phyloP scores from a whole-genome alignment of 352 stramenopile genomes.

The Globisporangium orthogonon region DNA sequence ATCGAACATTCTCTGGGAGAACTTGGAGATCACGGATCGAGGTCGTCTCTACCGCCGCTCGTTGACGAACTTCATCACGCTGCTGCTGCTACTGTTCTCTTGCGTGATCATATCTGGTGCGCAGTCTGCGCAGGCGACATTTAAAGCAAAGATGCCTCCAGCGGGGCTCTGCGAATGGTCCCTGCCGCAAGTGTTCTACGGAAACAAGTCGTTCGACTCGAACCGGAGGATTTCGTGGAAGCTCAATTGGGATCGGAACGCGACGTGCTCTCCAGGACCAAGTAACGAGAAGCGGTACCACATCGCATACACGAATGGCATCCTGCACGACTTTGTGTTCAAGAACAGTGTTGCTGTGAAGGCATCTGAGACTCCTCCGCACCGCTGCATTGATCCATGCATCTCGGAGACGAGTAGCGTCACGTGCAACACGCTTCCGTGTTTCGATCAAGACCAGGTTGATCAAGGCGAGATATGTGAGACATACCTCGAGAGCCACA shows the following conservation, averaged over 20 bases:
- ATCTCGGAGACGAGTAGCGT: conserved; percentile 43
- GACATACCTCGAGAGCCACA: conserved; percentile 51
- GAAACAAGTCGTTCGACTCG: conserved; percentile 16
- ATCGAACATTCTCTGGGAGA: conserved; percentile 87
- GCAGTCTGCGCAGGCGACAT: conserved; percentile 59
- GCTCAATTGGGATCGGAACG: conserved; percentile 48
- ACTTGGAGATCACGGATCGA: conserved; percentile 61
- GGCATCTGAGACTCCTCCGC: conserved; percentile 3
- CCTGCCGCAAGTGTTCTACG: conserved; percentile 60
- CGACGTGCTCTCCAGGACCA: conserved; percentile 25
- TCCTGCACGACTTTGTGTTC: conserved; percentile 30
- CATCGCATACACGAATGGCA: conserved; percentile 61
- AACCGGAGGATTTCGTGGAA: conserved; percentile 26
- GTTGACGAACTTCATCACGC: conserved; percentile 67
- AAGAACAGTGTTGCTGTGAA: background rate
- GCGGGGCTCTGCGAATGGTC: conserved; percentile 49
- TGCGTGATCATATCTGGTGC: conserved; percentile 69
- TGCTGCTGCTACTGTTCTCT: conserved; percentile 66
- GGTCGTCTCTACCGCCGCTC: conserved; percentile 55
- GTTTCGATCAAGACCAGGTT: conserved; percentile 39
- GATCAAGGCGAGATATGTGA: conserved; percentile 38
- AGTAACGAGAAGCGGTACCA: conserved; percentile 32
- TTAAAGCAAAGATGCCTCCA: conserved; percentile 62
- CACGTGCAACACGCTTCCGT: conserved; percentile 57
- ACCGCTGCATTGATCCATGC: conserved; percentile 50